Evolutionary conservation across 2,329 filamentous ascomycete genomes (phyloP).

Genomic region (Nigrospora oryzae): DNA sequence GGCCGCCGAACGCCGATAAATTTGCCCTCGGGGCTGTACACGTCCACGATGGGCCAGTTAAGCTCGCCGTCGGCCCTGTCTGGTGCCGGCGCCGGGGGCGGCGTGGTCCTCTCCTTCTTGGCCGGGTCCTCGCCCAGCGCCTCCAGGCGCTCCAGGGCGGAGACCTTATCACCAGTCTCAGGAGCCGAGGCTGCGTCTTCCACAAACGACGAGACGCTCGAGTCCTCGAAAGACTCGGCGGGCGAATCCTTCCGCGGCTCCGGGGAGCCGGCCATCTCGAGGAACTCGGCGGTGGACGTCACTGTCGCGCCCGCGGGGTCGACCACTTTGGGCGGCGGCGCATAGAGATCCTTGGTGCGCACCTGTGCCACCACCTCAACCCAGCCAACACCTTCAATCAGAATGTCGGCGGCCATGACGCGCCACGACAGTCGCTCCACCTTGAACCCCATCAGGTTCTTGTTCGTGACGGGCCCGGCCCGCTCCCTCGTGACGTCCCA

Average conservation of each 20-base stretch:
- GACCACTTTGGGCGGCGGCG: constrained; percentile 9
- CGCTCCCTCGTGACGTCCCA: constrained; percentile 79
- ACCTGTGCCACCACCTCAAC: constrained; percentile 81
- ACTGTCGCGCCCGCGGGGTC: background rate
- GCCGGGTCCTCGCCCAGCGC: constrained; percentile 8
- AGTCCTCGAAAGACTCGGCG: background rate
- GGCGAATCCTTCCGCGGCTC: background rate
- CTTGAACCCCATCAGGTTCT: constrained; percentile 52
- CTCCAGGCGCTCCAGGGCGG: constrained; percentile 13
- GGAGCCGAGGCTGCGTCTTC: background rate
- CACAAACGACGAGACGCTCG: background rate
- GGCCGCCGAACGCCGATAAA: constrained; percentile 61
- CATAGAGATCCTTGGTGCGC: constrained; percentile 44
- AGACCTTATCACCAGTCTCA: background rate
- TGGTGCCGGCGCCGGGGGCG: constrained; percentile 4
- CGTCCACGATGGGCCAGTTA: constrained; percentile 65
- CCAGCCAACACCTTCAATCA: constrained; percentile 92
- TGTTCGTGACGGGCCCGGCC: constrained; percentile 62
- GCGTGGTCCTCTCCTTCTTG: constrained; percentile 5
- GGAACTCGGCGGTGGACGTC: constrained; percentile 4
- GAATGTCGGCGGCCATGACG: constrained; percentile 71
- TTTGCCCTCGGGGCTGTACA: constrained; percentile 78
- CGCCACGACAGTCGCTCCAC: constrained; percentile 68
- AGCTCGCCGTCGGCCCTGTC: constrained; percentile 16
- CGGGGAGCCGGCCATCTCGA: background rate